These are phyloP conservation scores for Craterostigma plantagineum DNA, from an alignment of 257 asterid species.

Conservation along the genomic window DNA sequence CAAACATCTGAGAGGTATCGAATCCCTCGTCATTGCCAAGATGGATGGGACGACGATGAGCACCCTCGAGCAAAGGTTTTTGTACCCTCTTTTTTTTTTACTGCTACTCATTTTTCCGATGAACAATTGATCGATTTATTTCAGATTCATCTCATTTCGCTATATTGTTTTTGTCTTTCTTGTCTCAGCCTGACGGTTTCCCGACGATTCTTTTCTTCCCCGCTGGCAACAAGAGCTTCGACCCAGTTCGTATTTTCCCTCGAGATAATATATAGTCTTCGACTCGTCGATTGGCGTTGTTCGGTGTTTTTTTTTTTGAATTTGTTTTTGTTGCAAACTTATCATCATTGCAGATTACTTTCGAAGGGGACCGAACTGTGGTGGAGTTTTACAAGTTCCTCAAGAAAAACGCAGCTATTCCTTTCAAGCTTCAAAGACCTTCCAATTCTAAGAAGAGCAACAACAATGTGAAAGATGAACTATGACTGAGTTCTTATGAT, in stretches of 20 bases:
- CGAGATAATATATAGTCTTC: too few relatives aligned
- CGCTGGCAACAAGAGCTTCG: slow-evolving; percentile 93
- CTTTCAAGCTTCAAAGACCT: slow-evolving; percentile 79
- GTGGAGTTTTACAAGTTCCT: slow-evolving; percentile 83
- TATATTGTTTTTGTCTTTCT: too few relatives aligned
- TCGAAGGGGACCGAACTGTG: slow-evolving; percentile 74
- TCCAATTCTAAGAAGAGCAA: too few relatives aligned
- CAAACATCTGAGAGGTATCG: slow-evolving; percentile 42
- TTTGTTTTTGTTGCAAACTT: neutral
- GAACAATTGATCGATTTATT: too few relatives aligned
- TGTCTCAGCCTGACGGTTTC: slow-evolving; percentile 82
- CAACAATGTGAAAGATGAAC: too few relatives aligned
- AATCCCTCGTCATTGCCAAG: slow-evolving; percentile 83
- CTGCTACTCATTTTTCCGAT: neutral
- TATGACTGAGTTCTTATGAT: too few relatives aligned
- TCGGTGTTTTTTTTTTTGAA: neutral
- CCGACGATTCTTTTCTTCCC: slow-evolving; percentile 94
- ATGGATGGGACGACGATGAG: slow-evolving; percentile 94
- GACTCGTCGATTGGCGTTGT: neutral
- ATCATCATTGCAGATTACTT: slow-evolving; percentile 45
- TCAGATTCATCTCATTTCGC: neutral
- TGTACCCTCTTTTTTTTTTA: neutral
- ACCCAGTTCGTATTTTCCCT: slow-evolving; percentile 77
- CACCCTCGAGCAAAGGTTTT: slow-evolving; percentile 91
- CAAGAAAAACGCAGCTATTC: slow-evolving; percentile 71